Base-by-base conservation (phyloP, 352 stramenopile genomes). In the Phytophthora tentaculata region DNA sequence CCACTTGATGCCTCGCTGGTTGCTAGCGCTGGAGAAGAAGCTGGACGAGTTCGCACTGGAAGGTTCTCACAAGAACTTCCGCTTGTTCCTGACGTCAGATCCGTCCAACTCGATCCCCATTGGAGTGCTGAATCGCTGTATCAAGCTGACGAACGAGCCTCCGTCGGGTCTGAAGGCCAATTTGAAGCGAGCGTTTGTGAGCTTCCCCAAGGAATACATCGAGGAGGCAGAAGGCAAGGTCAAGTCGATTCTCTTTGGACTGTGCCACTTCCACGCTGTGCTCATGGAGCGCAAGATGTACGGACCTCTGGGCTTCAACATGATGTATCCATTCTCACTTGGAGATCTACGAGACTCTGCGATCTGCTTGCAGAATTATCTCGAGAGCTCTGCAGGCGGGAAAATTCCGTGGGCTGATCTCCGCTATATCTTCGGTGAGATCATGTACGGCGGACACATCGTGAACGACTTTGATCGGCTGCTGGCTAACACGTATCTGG, bases 271-370 rank as follows among this genome's bases (percentile, higher is more conserved):
- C 77, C 97, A 99, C 71, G 96, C 96, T 12, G 87, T 98, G 54
- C 92, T 99, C 56, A 98, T 99, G 92, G 97, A 99, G 74, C 88
- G 97, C 32, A 99, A 99, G 74, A 97, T 98, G 81, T 99, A 98
- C 72, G 97, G 97, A 4, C 93, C 96, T 14, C 94, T 98, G 59
- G 97, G 97, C n/a, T 99, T 98, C 83, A 99, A 99, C 69, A 99
- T 99, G 96, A 98, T 98, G 80, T 99, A 99, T 69, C 96, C 96
- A 5, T 99, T 99, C 76, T 98, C 91, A 23, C 91, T 98, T 52
- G 96, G 97, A 16, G 97, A 99, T 71, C 80, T 99, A 56, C 90
- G 92, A 37, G 97, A 99, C 73, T 98, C 91, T 28, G 91, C 95
- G 3, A 98, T 97, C 58, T 98, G 92, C 48, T 72, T 99, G 43